Base-by-base conservation (phyloP, 2,329 filamentous ascomycete species). In the Colletotrichum sp. region DNA sequence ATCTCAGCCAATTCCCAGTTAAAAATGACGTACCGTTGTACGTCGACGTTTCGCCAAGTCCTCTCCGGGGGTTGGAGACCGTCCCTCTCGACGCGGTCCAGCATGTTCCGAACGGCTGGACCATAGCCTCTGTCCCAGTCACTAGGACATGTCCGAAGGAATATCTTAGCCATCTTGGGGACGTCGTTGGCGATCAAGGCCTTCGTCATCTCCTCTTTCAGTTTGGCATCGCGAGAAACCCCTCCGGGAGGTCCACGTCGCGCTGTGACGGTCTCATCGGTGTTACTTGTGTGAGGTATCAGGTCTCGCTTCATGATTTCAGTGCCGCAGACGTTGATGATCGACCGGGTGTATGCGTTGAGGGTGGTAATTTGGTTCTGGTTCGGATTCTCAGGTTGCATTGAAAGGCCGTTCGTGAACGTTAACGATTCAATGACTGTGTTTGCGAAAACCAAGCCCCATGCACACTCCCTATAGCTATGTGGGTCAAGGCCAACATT, bases 21-120 rank as follows among this genome's bases (percentile, higher is more conserved):
- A 4, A 28, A 60, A 18, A 14, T 32, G 26, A 32, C 16, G 8
- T 28, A 60, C 57, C 0, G 24, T n/a, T 26, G 14, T 26, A 60
- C 28, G 18, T 60, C 57, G 13, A 60, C 16, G 10, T 32, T 8
- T 9, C 26, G 57, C 10, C 24, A 28, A 24, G 1, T 18, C 24
- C 28, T 60, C 57, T 30, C 0, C 12, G 36, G 36, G 16, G 26
- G 0, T 28, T 12, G 24, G 26, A 60, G 16, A 14, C 57, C 57
- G 13, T 34, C 13, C 32, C 0, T 34, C 0, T 34, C 0, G 32
- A 34, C 32, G 32, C 32, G 32, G 32, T 34, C 0, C 32, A 34
- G 32, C 32, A 34, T 34, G 32, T 0, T 34, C 32, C 32, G 0
- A 34, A 34, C 1, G 32, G 1, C 1, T 34, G 32, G 2, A 24